phyloP scores from a whole-genome alignment of 2,329 filamentous ascomycete species.

The Macrophomina phaseolina region DNA sequence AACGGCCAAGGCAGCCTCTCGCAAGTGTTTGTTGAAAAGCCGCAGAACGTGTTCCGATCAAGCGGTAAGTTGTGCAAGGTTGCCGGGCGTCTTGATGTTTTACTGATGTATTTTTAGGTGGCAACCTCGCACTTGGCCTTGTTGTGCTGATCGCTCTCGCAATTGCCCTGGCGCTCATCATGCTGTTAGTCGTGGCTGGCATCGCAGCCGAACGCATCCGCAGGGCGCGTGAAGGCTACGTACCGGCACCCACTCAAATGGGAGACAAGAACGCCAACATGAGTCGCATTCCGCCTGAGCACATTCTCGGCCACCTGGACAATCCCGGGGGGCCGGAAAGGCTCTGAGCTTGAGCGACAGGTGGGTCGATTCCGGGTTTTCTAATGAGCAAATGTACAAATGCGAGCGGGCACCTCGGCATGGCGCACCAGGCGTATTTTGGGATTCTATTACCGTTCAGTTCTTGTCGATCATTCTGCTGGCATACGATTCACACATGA shows the following conservation, averaged over 20 bases:
- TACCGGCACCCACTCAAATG: conserved; percentile 71
- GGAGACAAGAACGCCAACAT: conserved; percentile 55
- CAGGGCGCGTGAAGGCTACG: conserved; percentile 79
- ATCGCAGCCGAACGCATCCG: conserved; percentile 76
- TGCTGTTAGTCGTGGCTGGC: conserved; percentile 76
- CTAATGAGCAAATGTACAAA: conserved; percentile 23
- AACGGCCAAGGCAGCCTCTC: conserved; percentile 75
- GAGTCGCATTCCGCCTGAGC: conserved; percentile 57
- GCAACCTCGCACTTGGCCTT: conserved; percentile 69
- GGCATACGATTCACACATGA: conserved; percentile 21
- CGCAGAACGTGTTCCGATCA: conserved; percentile 72
- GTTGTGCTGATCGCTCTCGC: conserved; percentile 82
- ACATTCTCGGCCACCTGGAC: conserved; percentile 43
- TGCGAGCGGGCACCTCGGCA: conserved; percentile 23
- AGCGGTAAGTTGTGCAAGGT: conserved; percentile 57
- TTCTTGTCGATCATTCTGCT: conserved; percentile 25
- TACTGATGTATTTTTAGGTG: conserved; percentile 12
- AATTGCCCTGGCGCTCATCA: conserved; percentile 77
- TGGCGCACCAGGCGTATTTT: conserved; percentile 21
- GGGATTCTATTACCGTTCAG: conserved; percentile 2
- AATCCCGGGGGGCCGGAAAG: conserved; percentile 40
- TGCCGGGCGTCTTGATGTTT: neutral
- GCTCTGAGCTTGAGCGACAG: conserved; percentile 30
- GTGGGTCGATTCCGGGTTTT: conserved; percentile 30
- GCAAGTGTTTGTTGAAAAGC: conserved; percentile 80